Base-by-base conservation (phyloP, 495 filamentous ascomycete species). In the Penicillium waksmanii region DNA sequence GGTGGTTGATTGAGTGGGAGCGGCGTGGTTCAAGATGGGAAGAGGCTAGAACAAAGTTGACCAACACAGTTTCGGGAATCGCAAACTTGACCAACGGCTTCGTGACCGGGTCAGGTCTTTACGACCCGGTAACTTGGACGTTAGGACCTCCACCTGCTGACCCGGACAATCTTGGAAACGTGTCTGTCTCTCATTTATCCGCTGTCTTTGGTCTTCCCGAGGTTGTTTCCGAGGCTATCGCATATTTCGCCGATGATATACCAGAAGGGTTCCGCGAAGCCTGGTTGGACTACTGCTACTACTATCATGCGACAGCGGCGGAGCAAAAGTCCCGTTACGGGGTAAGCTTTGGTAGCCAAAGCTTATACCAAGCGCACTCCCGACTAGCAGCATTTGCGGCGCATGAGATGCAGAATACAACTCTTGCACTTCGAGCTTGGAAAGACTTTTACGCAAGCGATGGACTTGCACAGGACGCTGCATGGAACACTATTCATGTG, bases 1-100 rank as follows among this genome's bases (percentile, higher is more conserved):
- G 70, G 2, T 82, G 78, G 77, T 63, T 80, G 8, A 64, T 79
- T 2, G 80, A 78, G 53, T 81, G 77, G 78, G 78, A 81, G 56
- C 63, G 80, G 3, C 74, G 73, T 8, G 74, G 73, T 5, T 63
- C 75, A 9, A 66, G 73, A 13, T 80, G 77, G 78, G 62, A 76
- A 48, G 72, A 79, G 55, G 70, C 76, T n/a, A 65, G 57, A 3
- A 46, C 57, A 6, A 79, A 79, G 52, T 56, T 80, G 17, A 73
- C 66, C 38, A 61, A 60, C 15, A 77, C 72, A 7, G 68, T 76
- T 51, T 64, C 66, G n/a, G 75, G 77, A 34, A 80, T 80, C 27
- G 71, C 71, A 12, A 66, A 66, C 25, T 61, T 82, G 9, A 78
- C 67, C 42, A 75, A 77, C 51, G 78, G 78, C 6, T 81, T 82